phyloP scores from a whole-genome alignment of 345 rosid species.

The Xanthoceras sorbifolium region DNA sequence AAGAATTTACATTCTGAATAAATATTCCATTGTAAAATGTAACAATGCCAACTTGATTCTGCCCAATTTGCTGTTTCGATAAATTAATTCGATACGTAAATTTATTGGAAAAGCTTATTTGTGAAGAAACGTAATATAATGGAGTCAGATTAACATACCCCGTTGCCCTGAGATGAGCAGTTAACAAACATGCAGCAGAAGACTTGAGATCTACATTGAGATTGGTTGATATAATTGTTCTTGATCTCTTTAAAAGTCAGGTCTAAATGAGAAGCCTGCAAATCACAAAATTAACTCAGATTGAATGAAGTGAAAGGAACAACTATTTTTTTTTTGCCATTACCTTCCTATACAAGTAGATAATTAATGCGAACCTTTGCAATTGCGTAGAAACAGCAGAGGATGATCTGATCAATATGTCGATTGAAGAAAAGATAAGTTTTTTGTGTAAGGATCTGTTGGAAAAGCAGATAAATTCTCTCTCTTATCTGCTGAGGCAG shows the following conservation, averaged over 20 bases:
- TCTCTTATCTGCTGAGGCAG: slow-evolving; percentile 67
- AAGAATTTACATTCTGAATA: slow-evolving; percentile 68
- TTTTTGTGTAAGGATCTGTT: slow-evolving; percentile 55
- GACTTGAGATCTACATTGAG: slow-evolving; percentile 85
- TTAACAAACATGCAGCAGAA: slow-evolving; percentile 74
- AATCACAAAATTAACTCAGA: slow-evolving; percentile 16
- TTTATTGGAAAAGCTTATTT: slow-evolving; percentile 1
- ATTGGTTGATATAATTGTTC: slow-evolving; percentile 81
- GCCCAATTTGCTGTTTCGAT: slow-evolving; percentile 66
- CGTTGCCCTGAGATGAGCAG: slow-evolving; percentile 50
- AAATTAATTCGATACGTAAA: slow-evolving; percentile 24
- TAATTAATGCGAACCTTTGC: slow-evolving; percentile 58
- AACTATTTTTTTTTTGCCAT: neutral
- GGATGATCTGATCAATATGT: slow-evolving; percentile 80
- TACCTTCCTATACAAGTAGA: neutral
- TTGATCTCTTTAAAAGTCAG: slow-evolving; percentile 76
- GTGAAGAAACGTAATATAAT: neutral
- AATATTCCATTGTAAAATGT: slow-evolving; percentile 85
- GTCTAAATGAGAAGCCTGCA: slow-evolving; percentile 71
- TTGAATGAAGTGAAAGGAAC: slow-evolving; percentile 26
- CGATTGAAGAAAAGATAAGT: slow-evolving; percentile 69
- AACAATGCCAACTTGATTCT: slow-evolving; percentile 74
- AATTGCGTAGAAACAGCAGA: slow-evolving; percentile 75
- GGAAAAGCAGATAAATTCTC: slow-evolving; percentile 72
- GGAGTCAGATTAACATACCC: slow-evolving; percentile 38